Conservation (phyloP, 2,329 filamentous ascomycete genomes). For the Penicillium psychrosexuale region DNA sequence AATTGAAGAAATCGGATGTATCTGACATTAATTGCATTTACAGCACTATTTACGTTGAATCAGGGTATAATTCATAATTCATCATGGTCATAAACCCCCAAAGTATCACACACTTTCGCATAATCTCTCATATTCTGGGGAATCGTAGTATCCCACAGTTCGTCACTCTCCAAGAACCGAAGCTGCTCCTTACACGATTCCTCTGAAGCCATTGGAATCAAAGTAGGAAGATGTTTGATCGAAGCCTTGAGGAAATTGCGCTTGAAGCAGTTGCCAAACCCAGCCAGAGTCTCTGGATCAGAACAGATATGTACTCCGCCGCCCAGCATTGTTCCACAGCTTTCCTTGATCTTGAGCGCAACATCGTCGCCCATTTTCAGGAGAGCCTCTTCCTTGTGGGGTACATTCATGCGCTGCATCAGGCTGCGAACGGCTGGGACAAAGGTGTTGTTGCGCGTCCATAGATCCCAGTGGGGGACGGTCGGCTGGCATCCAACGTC, state of each 20-base stretch:
- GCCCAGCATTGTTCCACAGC: conserved; percentile 29
- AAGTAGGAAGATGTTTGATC: conserved; percentile 27
- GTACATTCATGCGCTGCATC: conserved; percentile 30
- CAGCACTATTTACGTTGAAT: neutral
- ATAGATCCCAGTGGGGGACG: conserved; percentile 36
- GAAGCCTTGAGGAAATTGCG: conserved; percentile 32
- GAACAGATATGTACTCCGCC: conserved; percentile 35
- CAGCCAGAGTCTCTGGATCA: conserved; percentile 30
- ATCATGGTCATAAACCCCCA: conserved; percentile 22
- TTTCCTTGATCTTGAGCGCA: conserved; percentile 33
- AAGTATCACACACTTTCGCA: conserved; percentile 29
- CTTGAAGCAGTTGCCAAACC: conserved; percentile 37
- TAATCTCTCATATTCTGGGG: conserved; percentile 37
- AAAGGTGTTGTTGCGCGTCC: conserved; percentile 38
- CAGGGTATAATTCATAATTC: conserved; percentile 13
- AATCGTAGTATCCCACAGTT: conserved; percentile 35
- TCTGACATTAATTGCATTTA: neutral
- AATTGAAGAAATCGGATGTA: too few species aligned
- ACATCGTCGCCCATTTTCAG: conserved; percentile 36
- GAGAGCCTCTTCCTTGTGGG: conserved; percentile 30
- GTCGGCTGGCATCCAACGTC: conserved; percentile 34
- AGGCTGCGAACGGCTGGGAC: conserved; percentile 35
- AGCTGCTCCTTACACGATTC: conserved; percentile 31
- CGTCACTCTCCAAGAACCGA: conserved; percentile 28
- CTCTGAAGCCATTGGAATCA: conserved; percentile 34